These are phyloP conservation scores for Cyathus striatus DNA, from an alignment of 768 basidiomycete genomes.

Conservation along the genomic window DNA sequence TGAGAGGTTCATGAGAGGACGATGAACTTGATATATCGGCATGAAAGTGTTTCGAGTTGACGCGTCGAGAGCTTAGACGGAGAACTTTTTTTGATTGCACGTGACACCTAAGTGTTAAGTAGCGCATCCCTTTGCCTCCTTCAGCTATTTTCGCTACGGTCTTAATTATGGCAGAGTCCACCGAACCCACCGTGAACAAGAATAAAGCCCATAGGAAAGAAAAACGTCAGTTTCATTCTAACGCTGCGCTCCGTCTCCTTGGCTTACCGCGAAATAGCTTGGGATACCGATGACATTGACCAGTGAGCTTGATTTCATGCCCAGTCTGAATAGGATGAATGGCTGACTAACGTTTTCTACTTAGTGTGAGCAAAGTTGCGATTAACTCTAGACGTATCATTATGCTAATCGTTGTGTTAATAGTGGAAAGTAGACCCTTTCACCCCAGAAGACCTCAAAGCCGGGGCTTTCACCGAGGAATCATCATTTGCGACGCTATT, in stretches of 20 bases:
- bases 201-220: slow-evolving; percentile 92
- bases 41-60: too few relatives aligned
- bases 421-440: slow-evolving; percentile 92
- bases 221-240: slow-evolving; percentile 76
- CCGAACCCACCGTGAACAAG: slow-evolving; percentile 60
- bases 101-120: too few relatives aligned
- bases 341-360: too few relatives aligned
- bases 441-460: slow-evolving; percentile 66
- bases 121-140: not conserved
- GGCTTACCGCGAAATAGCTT: too few relatives aligned
- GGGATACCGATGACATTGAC: slow-evolving; percentile 99
- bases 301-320: slow-evolving; percentile 57
- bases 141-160: slow-evolving; percentile 30
- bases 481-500: slow-evolving; percentile 98
- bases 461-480: slow-evolving; percentile 86
- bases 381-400: too few relatives aligned
- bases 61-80: too few relatives aligned
- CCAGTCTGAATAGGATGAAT: not conserved
- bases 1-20: too few relatives aligned
- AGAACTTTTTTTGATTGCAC: too few relatives aligned
- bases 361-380: too few relatives aligned
- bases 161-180: slow-evolving; percentile 29
- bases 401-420: not conserved
- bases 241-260: too few relatives aligned
- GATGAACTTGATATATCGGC: too few relatives aligned